A percentile compares a stretch with the other conserved stretches of the same genome.
Conservation (phyloP, 768 basidiomycete genomes). For the Hebeloma cylindrosporum region DNA sequence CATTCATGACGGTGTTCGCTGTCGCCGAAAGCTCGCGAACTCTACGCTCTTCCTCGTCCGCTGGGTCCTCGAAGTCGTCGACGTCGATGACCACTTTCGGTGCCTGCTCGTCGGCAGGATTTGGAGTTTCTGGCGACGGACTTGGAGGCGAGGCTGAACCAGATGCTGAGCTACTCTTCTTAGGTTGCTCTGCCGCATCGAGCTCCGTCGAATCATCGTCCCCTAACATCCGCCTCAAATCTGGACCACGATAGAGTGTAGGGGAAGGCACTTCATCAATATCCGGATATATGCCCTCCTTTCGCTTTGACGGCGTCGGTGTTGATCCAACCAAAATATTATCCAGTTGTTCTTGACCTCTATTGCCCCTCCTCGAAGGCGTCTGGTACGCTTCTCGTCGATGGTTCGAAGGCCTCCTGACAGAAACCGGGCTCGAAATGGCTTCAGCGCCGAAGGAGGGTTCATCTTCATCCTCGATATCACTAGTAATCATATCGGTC, state of each 20-base stretch:
- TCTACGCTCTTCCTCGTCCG: constrained; percentile 22
- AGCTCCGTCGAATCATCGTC: constrained; percentile 13
- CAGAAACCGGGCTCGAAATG: constrained; percentile 31
- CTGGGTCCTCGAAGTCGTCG: constrained; percentile 25
- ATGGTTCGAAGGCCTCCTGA: constrained; percentile 19
- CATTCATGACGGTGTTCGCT: constrained; percentile 26
- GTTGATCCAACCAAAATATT: constrained; percentile 19
- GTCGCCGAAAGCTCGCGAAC: constrained; percentile 10
- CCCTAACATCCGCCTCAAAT: constrained; percentile 22
- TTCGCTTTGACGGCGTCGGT: constrained; percentile 18
- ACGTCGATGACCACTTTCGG: constrained; percentile 23
- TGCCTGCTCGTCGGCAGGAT: background rate
- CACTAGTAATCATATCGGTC: constrained; percentile 15
- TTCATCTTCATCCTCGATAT: constrained; percentile 24
- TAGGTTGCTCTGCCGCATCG: background rate
- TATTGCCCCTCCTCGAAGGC: constrained; percentile 2
- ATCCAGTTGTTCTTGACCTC: background rate
- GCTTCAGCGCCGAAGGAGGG: constrained; percentile 22
- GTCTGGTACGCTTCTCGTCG: constrained; percentile 9
- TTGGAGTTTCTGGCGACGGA: constrained; percentile 37
- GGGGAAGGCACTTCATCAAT: constrained; percentile 23
- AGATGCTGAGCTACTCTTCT: constrained; percentile 13
- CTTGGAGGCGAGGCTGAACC: constrained; percentile 31
- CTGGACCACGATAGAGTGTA: constrained; percentile 23
- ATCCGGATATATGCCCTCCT: constrained; percentile 8